Evolutionary conservation across 495 filamentous ascomycete genomes (phyloP).

Genomic region (Xylaria acuta): DNA sequence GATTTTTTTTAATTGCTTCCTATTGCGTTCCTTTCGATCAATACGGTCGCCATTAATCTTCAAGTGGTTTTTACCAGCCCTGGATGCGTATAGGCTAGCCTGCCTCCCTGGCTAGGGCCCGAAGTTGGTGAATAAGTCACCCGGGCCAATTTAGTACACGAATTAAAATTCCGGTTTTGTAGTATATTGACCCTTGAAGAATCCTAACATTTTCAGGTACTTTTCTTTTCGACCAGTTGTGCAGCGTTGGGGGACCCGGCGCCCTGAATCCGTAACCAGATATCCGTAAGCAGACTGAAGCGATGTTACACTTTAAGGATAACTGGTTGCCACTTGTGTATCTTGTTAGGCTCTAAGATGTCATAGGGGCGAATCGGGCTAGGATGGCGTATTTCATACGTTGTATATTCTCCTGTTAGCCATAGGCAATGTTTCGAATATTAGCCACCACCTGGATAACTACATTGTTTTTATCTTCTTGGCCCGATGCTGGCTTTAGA

Average conservation of each 20-base stretch:
- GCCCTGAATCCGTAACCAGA: not conserved
- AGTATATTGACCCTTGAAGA: not conserved
- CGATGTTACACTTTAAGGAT: not conserved
- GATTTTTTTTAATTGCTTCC: no score
- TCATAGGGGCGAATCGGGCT: not conserved
- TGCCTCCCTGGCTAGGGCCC: no score
- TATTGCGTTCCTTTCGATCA: no score
- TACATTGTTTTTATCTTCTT: not conserved
- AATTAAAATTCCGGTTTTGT: not conserved
- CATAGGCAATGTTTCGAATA: not conserved
- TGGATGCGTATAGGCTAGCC: no score
- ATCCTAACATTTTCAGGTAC: not conserved
- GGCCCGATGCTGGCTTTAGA: not conserved
- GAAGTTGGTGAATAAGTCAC: no score
- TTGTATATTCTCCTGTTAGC: not conserved
- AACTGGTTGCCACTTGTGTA: not conserved
- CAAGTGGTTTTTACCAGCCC: no score
- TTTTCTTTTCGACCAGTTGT: not conserved
- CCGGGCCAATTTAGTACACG: no score
- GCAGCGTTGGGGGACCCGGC: not conserved
- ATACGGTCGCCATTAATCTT: no score
- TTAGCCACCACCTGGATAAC: not conserved
- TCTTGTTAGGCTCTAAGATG: not conserved
- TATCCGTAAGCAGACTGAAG: not conserved
- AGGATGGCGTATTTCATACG: not conserved